Conservation (phyloP, 768 basidiomycete species). For the Trichaptum fuscoviolaceum region DNA sequence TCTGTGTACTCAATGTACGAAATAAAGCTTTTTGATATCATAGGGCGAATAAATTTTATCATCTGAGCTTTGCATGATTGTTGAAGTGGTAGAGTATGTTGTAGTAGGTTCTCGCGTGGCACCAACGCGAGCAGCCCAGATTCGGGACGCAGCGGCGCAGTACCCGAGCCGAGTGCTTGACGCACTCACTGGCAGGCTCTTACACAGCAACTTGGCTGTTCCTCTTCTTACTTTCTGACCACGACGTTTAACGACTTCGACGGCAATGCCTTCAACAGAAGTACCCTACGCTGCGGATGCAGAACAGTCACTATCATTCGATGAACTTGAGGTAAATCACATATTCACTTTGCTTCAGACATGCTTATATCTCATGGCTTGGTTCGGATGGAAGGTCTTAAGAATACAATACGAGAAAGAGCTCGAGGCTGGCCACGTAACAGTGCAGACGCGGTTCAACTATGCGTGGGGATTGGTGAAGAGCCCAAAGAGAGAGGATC, state of each 20-base stretch:
- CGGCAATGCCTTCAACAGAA: not conserved
- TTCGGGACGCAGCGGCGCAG: not conserved
- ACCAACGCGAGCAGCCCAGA: not conserved
- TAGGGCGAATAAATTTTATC: no score
- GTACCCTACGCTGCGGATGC: conserved; percentile 95
- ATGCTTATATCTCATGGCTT: not conserved
- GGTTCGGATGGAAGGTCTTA: conserved; percentile 56
- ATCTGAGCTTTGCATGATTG: no score
- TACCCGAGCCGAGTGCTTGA: not conserved
- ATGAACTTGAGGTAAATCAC: conserved; percentile 74
- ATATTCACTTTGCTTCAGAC: not conserved
- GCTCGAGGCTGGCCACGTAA: conserved; percentile 73
- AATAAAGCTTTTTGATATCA: no score
- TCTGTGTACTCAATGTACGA: no score
- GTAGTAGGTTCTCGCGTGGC: not conserved
- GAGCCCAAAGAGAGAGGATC: conserved; percentile 76
- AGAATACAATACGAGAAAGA: conserved; percentile 88
- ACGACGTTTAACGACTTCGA: not conserved
- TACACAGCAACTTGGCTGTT: not conserved
- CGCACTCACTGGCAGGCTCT: no score
- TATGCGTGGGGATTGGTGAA: conserved; percentile 97
- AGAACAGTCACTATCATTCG: conserved; percentile 79
- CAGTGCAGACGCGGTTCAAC: conserved; percentile 96
- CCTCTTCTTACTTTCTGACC: not conserved
- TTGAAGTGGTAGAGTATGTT: no score